These are phyloP conservation scores for Thermomyces lanuginosus DNA, from an alignment of 2,329 filamentous ascomycete species.

Conservation along the genomic window DNA sequence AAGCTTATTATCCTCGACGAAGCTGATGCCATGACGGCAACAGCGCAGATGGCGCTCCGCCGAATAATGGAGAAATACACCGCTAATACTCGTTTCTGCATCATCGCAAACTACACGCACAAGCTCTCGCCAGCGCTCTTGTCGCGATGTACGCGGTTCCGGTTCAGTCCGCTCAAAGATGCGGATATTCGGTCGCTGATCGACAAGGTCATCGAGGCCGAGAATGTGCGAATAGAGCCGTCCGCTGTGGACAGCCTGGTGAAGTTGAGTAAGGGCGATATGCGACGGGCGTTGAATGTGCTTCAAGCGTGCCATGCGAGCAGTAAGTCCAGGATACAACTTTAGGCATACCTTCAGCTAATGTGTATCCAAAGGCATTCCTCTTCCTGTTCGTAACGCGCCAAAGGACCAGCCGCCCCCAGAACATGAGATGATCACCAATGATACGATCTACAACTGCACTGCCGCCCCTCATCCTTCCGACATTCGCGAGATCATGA, in stretches of 20 bases:
- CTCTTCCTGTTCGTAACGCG: constrained; percentile 44
- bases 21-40: constrained; percentile 99
- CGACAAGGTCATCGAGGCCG: constrained; percentile 76
- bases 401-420: constrained; percentile 43
- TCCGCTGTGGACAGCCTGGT: constrained; percentile 75
- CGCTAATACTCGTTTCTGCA: constrained; percentile 90
- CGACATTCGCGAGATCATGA: constrained; percentile 69
- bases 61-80: constrained; percentile 99
- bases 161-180: constrained; percentile 87
- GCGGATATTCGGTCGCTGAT: constrained; percentile 70
- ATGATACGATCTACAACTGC: constrained; percentile 89
- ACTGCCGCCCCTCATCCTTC: constrained; percentile 87
- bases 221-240: constrained; percentile 64
- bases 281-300: constrained; percentile 87
- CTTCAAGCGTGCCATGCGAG: constrained; percentile 93
- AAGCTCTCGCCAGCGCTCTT: constrained; percentile 87
- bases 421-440: constrained; percentile 69
- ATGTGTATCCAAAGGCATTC: constrained; percentile 39
- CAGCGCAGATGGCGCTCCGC: constrained; percentile 90
- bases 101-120: constrained; percentile 98
- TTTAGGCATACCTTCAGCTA: background rate
- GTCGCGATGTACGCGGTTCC: constrained; percentile 83
- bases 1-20: constrained; percentile 97
- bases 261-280: constrained; percentile 80
- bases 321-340: constrained; percentile 38